Evolutionary conservation across 352 stramenopile species (phyloP).

Genomic region (Phytopythium cucurbitacearum): DNA sequence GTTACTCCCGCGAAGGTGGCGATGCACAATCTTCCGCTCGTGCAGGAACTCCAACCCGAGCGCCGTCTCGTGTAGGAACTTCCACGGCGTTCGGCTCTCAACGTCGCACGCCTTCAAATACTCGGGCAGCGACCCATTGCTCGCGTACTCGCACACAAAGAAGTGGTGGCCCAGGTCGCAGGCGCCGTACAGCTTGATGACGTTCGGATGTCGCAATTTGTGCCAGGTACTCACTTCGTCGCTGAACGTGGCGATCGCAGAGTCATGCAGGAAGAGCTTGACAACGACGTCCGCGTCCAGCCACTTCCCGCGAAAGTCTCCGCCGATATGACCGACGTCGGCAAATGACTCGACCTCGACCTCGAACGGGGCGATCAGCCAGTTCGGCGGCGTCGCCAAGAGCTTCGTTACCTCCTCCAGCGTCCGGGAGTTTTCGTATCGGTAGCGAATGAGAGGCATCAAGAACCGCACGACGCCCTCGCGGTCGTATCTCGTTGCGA

Average conservation of each 20-base stretch:
- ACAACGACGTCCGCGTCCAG: slow-evolving; percentile 1
- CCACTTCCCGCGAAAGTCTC: not conserved
- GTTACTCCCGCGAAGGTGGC: slow-evolving; percentile 23
- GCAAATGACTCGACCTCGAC: not conserved
- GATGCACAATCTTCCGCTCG: slow-evolving; percentile 11
- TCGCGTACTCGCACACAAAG: slow-evolving; percentile 12
- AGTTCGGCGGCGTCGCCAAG: not conserved
- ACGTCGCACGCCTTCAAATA: not conserved
- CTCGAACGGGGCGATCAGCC: not conserved
- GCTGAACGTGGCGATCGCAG: not conserved
- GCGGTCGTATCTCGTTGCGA: too few species aligned
- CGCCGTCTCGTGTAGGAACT: slow-evolving; percentile 8
- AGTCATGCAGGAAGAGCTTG: slow-evolving; percentile 1
- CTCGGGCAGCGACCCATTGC: slow-evolving; percentile 4
- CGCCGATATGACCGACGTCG: too few species aligned
- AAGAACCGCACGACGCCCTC: too few species aligned
- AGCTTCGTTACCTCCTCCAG: too few species aligned
- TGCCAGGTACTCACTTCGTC: slow-evolving; percentile 1
- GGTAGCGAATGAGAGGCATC: too few species aligned
- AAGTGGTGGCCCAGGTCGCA: slow-evolving; percentile 8
- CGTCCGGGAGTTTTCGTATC: too few species aligned
- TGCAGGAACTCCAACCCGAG: slow-evolving; percentile 10
- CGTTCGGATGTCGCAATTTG: slow-evolving; percentile 14
- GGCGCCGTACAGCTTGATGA: slow-evolving; percentile 16
- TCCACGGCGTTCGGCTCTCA: slow-evolving; percentile 2